Evolutionary conservation across 352 stramenopile species (phyloP).

Genomic region (Pythium periplocum): DNA sequence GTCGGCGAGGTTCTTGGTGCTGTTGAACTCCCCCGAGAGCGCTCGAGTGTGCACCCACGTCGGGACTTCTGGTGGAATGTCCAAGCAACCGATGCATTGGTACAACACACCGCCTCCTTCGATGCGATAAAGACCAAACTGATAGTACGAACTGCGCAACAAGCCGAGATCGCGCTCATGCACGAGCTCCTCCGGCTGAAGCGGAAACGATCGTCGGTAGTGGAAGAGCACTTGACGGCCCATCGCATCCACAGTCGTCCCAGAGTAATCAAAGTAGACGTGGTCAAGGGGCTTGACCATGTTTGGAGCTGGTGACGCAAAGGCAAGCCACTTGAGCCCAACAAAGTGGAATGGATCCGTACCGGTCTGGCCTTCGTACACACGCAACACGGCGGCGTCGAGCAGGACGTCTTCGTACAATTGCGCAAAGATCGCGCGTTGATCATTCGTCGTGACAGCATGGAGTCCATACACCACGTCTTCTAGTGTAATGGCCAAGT

Average conservation of each 20-base stretch:
- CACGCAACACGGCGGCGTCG: slow-evolving; percentile 11
- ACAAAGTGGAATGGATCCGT: slow-evolving; percentile 22
- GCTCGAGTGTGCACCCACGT: slow-evolving; percentile 14
- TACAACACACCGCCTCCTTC: slow-evolving; percentile 16
- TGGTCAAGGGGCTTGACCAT: slow-evolving; percentile 16
- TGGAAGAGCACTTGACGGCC: slow-evolving; percentile 20
- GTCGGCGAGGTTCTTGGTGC: slow-evolving; percentile 14
- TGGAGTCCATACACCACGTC: slow-evolving; percentile 22
- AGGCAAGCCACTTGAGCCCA: slow-evolving; percentile 23
- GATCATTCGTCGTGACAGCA: slow-evolving; percentile 18
- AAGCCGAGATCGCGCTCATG: slow-evolving; percentile 17
- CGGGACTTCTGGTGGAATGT: slow-evolving; percentile 4
- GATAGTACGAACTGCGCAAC: slow-evolving; percentile 6
- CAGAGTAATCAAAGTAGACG: slow-evolving; percentile 24
- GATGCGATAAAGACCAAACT: slow-evolving; percentile 14
- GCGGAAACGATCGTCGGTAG: slow-evolving; percentile 18
- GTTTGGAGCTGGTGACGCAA: slow-evolving; percentile 12
- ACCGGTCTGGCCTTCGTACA: slow-evolving; percentile 10
- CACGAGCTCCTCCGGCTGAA: slow-evolving; percentile 14
- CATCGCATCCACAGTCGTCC: slow-evolving; percentile 15
- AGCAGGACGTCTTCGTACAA: slow-evolving; percentile 21
- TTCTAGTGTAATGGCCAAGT: slow-evolving; percentile 19
- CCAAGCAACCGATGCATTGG: slow-evolving; percentile 10
- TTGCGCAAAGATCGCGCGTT: slow-evolving; percentile 20
- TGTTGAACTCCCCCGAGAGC: slow-evolving; percentile 16